These are phyloP conservation scores for Penicillium flavigenum DNA, from an alignment of 495 filamentous ascomycete species.

Conservation along the genomic window DNA sequence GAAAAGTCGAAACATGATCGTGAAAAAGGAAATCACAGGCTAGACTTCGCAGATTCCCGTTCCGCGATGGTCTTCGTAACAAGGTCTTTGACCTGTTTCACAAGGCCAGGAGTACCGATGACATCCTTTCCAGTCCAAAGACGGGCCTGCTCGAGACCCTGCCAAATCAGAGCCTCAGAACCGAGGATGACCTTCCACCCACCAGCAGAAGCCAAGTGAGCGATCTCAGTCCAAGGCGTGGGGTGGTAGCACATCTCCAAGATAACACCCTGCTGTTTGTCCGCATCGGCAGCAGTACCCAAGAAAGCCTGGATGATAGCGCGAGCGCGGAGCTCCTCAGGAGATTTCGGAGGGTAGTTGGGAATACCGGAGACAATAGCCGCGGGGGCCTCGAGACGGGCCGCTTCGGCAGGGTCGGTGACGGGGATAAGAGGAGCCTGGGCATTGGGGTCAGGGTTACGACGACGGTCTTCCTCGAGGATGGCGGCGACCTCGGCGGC, in stretches of 20 bases:
- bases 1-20: slow-evolving; percentile 13
- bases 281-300: slow-evolving; percentile 23
- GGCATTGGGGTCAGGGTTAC: slow-evolving; percentile 38
- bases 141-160: slow-evolving; percentile 69
- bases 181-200: slow-evolving; percentile 71
- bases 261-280: slow-evolving; percentile 58
- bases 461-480: slow-evolving; percentile 47
- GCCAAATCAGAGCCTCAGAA: slow-evolving; percentile 71
- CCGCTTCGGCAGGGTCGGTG: slow-evolving; percentile 53
- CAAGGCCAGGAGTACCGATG: slow-evolving; percentile 50
- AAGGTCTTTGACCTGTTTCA: slow-evolving; percentile 51
- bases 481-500: slow-evolving; percentile 60
- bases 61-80: slow-evolving; percentile 46
- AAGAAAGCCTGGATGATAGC: slow-evolving; percentile 57
- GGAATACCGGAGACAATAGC: slow-evolving; percentile 68
- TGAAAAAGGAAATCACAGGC: slow-evolving; percentile 24
- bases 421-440: slow-evolving; percentile 55
- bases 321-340: slow-evolving; percentile 56
- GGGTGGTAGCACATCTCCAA: slow-evolving; percentile 83
- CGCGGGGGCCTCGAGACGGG: slow-evolving; percentile 53
- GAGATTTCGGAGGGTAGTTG: slow-evolving; percentile 62
- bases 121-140: slow-evolving; percentile 60
- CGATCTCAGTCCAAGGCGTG: slow-evolving; percentile 63
- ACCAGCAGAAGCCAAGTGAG: slow-evolving; percentile 49
- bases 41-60: slow-evolving; percentile 30